phyloP scores from a whole-genome alignment of 345 rosid species.

The Xanthoceras sorbifolium region DNA sequence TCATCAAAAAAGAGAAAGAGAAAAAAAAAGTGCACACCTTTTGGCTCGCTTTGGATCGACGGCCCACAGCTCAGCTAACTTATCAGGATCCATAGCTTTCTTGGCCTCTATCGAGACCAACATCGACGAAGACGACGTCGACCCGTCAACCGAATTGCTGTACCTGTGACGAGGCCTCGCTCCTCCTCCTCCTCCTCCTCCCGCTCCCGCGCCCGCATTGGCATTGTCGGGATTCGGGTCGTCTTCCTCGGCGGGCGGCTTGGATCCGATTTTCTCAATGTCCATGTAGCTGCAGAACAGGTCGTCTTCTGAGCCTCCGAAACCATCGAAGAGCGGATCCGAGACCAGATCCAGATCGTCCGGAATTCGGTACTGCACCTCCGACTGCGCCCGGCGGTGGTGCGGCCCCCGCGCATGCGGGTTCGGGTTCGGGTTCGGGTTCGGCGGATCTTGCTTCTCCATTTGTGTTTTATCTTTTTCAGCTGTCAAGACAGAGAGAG shows the following conservation, averaged over 20 bases:
- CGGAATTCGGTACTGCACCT: conserved; percentile 74
- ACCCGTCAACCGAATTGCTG: conserved; percentile 81
- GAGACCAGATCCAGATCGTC: conserved; percentile 70
- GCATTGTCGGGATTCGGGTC: conserved; percentile 36
- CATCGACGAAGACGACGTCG: conserved; percentile 32
- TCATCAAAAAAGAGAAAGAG: neutral
- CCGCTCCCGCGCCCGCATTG: conserved; percentile 13
- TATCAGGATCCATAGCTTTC: conserved; percentile 96
- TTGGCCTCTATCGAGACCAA: conserved; percentile 79
- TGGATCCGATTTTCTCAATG: conserved; percentile 75
- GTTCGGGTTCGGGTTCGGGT: conserved; percentile 27
- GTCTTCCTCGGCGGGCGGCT: conserved; percentile 42
- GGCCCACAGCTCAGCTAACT: conserved; percentile 84
- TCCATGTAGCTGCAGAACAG: conserved; percentile 79
- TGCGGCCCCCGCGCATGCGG: conserved; percentile 42
- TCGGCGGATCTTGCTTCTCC: conserved; percentile 41
- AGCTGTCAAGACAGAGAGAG: conserved; percentile 33
- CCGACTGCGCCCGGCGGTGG: conserved; percentile 86
- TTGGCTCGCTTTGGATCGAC: conserved; percentile 87
- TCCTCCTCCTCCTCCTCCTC: conserved; percentile 18
- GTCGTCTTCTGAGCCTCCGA: conserved; percentile 79
- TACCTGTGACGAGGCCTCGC: conserved; percentile 67
- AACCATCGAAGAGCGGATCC: conserved; percentile 61
- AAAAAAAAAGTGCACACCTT: conserved; percentile 46
- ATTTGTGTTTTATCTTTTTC: conserved; percentile 22